Evolutionary conservation across 345 rosid species (phyloP).

Genomic region (Gossypium raimondii): DNA sequence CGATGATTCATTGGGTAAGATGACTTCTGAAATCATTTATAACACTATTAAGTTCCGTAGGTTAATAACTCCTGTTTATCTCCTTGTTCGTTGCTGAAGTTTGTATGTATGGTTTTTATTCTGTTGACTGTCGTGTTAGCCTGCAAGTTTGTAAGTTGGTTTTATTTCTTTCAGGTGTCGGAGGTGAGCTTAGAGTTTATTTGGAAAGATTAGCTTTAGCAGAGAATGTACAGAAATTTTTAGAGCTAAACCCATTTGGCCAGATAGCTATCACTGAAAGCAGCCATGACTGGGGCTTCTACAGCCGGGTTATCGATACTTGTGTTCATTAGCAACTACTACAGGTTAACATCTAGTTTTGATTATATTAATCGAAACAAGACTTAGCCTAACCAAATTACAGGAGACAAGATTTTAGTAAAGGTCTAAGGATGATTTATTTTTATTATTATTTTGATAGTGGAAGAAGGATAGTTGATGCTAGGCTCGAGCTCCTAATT

Average conservation of each 20-base stretch:
- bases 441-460: not conserved
- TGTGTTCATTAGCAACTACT: not conserved
- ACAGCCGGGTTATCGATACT: slow-evolving; percentile 28
- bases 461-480: not conserved
- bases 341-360: not conserved
- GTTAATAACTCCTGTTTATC: not conserved
- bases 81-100: not conserved
- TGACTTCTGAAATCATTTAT: not conserved
- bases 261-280: slow-evolving; percentile 58
- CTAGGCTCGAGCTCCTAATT: not conserved
- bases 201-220: slow-evolving; percentile 53
- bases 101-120: not conserved
- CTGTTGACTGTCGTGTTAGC: not conserved
- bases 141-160: not conserved
- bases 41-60: not conserved
- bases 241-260: slow-evolving; percentile 65
- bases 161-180: slow-evolving; percentile 38
- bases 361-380: not conserved
- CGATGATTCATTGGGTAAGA: slow-evolving; percentile 69
- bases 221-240: slow-evolving; percentile 51
- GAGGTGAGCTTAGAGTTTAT: slow-evolving; percentile 66
- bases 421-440: not conserved
- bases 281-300: slow-evolving; percentile 61
- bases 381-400: not conserved
- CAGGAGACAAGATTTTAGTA: not conserved